These are phyloP conservation scores for Daldinia decipiens DNA, from an alignment of 495 filamentous ascomycete genomes.

Conservation along the genomic window DNA sequence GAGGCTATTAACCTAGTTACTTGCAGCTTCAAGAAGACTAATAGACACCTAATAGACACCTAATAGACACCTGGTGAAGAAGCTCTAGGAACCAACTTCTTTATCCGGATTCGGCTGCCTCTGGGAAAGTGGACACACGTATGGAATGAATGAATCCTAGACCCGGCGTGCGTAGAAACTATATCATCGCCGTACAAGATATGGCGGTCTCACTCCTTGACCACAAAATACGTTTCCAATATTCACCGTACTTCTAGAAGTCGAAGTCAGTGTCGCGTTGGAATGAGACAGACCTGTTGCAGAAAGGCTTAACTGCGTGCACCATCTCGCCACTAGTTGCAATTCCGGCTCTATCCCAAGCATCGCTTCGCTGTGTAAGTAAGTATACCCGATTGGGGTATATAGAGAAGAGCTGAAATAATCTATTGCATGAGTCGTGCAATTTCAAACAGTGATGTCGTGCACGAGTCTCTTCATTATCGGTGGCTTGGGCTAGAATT, in stretches of 20 bases:
- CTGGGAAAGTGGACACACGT: neutral
- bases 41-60: neutral
- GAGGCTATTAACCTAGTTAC: neutral
- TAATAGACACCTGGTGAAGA: neutral
- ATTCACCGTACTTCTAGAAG: conserved; percentile 11
- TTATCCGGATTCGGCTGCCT: conserved; percentile 39
- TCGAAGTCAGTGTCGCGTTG: conserved; percentile 2
- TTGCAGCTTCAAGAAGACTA: neutral
- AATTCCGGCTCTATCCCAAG: neutral
- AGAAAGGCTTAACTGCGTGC: conserved; percentile 1
- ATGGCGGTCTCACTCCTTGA: conserved; percentile 16
- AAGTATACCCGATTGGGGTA: conserved; percentile 12
- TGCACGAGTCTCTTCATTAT: neutral
- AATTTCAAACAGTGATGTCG: neutral
- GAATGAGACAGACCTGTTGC: conserved; percentile 18
- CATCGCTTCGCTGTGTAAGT: conserved; percentile 10
- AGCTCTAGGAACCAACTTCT: neutral
- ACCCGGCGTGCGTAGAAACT: neutral
- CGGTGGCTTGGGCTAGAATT: neutral
- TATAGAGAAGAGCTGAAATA: neutral
- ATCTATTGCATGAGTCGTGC: conserved; percentile 1
- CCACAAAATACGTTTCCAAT: conserved; percentile 25
- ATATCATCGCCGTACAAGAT: neutral
- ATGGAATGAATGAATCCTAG: conserved; percentile 7
- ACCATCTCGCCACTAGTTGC: neutral